A percentile compares a stretch with the other conserved stretches of the same genome.
Evolutionary conservation across 805 yeast genomes (phyloP).

Genomic region (Metschnikowia dekortorum): DNA sequence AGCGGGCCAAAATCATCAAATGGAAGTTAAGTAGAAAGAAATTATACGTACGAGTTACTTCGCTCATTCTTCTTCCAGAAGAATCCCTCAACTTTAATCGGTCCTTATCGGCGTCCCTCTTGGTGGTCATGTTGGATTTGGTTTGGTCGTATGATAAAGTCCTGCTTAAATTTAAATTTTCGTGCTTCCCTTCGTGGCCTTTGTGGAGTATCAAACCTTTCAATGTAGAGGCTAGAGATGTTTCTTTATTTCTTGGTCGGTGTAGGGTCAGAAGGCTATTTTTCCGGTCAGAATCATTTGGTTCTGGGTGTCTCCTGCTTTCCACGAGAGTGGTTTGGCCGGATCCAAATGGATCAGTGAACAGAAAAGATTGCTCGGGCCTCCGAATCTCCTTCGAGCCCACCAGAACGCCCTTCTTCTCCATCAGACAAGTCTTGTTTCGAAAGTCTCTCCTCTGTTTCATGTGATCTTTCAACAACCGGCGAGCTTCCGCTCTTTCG

Average conservation of each 20-base stretch:
- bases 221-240: slow-evolving; percentile 9
- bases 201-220: slow-evolving; percentile 9
- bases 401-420: neutral
- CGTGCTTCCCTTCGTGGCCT: neutral
- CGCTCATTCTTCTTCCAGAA: slow-evolving; percentile 22
- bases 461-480: slow-evolving; percentile 9
- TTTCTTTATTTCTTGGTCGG: neutral
- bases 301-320: neutral
- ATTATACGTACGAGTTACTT: slow-evolving; percentile 33
- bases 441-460: neutral
- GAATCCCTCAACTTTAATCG: slow-evolving; percentile 13
- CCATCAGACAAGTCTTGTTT: neutral
- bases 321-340: slow-evolving; percentile 13
- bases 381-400: neutral
- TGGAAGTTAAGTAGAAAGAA: slow-evolving; percentile 6
- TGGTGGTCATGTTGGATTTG: slow-evolving; percentile 29
- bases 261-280: slow-evolving; percentile 1
- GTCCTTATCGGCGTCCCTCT: slow-evolving; percentile 21
- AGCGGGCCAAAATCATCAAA: neutral
- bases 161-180: slow-evolving; percentile 7
- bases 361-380: neutral
- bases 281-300: neutral
- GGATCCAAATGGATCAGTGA: slow-evolving; percentile 13
- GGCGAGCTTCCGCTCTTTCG: slow-evolving; percentile 8
- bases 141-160: slow-evolving; percentile 35